A percentile compares a stretch with the other conserved stretches of the same genome.
Conservation (phyloP, 164 flowering plant species). For the Chloranthus sessilifolius region DNA sequence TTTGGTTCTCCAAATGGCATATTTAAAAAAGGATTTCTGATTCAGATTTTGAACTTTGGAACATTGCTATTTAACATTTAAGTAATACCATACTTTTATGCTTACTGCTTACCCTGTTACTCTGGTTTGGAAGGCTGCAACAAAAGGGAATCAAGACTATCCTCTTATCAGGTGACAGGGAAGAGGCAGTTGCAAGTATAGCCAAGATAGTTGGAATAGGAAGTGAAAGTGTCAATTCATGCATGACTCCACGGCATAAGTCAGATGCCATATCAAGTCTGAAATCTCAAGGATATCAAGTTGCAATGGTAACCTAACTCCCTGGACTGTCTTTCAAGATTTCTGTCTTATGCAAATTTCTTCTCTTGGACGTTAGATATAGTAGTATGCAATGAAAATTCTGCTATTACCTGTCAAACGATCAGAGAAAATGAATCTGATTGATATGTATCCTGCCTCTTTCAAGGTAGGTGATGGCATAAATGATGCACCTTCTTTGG, state of each 20-base stretch:
- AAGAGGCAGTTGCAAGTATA: conserved; percentile 95
- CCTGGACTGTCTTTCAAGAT: neutral
- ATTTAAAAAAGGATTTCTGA: too few relatives aligned
- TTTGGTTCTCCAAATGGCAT: too few relatives aligned
- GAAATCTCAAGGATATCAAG: conserved; percentile 63
- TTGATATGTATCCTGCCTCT: neutral
- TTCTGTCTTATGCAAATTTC: neutral
- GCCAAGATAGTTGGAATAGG: conserved; percentile 73
- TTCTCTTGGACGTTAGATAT: neutral
- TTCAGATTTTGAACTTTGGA: too few relatives aligned
- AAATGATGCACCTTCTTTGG: conserved; percentile 98
- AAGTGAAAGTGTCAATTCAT: conserved; percentile 44
- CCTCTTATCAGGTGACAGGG: conserved; percentile 95
- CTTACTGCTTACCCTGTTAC: too few relatives aligned
- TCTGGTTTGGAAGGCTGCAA: conserved; percentile 47
- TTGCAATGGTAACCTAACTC: conserved; percentile 69
- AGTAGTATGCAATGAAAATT: neutral
- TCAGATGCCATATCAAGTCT: conserved; percentile 55
- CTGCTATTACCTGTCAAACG: neutral
- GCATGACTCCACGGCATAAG: conserved; percentile 76
- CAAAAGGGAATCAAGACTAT: conserved; percentile 68
- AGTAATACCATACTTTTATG: too few relatives aligned
- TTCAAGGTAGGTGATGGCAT: conserved; percentile 95
- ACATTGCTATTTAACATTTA: too few relatives aligned
- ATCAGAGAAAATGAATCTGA: neutral